Evolutionary conservation across 441 rosid genomes (phyloP).

Genomic region (Adansonia gregorii): DNA sequence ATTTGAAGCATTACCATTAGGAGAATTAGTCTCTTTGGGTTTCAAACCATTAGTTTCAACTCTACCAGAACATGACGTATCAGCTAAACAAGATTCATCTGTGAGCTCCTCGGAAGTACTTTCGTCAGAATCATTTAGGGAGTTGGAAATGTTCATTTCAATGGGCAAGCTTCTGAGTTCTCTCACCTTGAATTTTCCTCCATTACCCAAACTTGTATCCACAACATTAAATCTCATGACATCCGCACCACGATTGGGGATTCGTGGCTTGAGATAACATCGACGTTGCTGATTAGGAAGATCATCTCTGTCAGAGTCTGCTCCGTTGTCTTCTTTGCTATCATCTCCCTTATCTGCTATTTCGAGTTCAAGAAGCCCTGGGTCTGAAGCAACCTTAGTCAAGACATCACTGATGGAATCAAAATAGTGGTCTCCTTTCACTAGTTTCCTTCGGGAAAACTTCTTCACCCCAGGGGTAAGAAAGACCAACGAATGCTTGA

Average conservation of each 20-base stretch:
- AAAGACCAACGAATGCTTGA: slow-evolving; percentile 66
- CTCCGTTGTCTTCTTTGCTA: slow-evolving; percentile 39
- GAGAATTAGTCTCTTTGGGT: slow-evolving; percentile 20
- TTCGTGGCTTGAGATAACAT: slow-evolving; percentile 22
- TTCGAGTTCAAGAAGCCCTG: slow-evolving; percentile 70
- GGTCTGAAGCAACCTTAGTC: slow-evolving; percentile 70
- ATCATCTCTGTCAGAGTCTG: slow-evolving; percentile 34
- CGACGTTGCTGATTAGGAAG: slow-evolving; percentile 9
- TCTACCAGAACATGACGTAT: slow-evolving; percentile 19
- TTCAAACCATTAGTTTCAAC: slow-evolving; percentile 26
- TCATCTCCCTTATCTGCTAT: slow-evolving; percentile 33
- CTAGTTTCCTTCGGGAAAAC: slow-evolving; percentile 66
- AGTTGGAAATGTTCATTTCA: slow-evolving; percentile 31
- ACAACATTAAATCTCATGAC: slow-evolving; percentile 22
- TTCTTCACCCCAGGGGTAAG: slow-evolving; percentile 68
- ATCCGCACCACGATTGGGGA: not conserved
- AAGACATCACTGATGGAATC: slow-evolving; percentile 82
- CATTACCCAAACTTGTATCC: slow-evolving; percentile 21
- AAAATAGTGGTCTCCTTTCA: slow-evolving; percentile 75
- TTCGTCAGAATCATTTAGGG: not conserved
- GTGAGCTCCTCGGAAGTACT: slow-evolving; percentile 21
- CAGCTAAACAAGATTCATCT: slow-evolving; percentile 33
- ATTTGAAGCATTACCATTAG: no score
- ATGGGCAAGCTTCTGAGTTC: slow-evolving; percentile 20
- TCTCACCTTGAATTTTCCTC: slow-evolving; percentile 21